Evolutionary conservation across 2,329 filamentous ascomycete genomes (phyloP).

Genomic region (Microascus cirrosus): DNA sequence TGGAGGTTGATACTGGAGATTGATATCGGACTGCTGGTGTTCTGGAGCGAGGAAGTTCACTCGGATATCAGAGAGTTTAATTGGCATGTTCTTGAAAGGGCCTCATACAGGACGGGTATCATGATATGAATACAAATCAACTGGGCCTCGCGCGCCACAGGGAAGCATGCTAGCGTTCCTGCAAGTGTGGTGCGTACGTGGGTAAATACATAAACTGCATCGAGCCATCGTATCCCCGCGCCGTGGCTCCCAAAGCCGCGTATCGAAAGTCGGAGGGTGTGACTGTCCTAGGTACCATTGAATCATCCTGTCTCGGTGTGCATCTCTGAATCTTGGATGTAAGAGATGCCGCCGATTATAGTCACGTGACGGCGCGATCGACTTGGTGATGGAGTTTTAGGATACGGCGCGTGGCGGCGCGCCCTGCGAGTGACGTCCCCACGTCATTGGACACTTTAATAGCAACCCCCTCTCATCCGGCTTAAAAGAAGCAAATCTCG

Average conservation of each 20-base stretch:
- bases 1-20: conserved; percentile 51
- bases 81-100: not conserved
- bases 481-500: not conserved
- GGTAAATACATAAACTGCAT: too few species aligned
- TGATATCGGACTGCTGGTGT: conserved; percentile 18
- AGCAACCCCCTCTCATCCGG: not conserved
- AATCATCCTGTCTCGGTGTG: not conserved
- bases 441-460: not conserved
- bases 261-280: not conserved
- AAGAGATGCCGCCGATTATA: not conserved
- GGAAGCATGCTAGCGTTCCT: too few species aligned
- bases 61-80: not conserved
- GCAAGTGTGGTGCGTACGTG: too few species aligned
- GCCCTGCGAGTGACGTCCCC: conserved; percentile 1
- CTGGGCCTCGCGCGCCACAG: too few species aligned
- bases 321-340: not conserved
- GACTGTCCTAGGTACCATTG: not conserved
- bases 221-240: too few species aligned
- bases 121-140: too few species aligned
- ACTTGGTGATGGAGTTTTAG: not conserved
- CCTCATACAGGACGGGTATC: too few species aligned
- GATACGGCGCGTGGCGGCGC: not conserved
- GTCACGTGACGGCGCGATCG: conserved; percentile 3
- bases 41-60: not conserved
- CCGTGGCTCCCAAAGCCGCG: too few species aligned